Base-by-base conservation (phyloP, 371 early-diverging fungal genomes). In the Rhizopus sp. region DNA sequence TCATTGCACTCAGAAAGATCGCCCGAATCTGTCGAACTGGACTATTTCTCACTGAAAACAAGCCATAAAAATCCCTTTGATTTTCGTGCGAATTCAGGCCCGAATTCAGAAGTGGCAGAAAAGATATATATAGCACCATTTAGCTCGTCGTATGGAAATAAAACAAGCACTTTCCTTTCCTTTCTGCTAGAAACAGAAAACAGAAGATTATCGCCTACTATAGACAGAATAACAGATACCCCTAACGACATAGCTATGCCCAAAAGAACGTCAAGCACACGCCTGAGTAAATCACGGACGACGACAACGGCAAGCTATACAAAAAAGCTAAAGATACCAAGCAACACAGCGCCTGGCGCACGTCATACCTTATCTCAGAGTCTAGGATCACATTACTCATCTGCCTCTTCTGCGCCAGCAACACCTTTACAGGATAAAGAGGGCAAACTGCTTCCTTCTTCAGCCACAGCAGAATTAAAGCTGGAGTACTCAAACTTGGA, bases 401-500 rank as follows among this genome's bases (percentile, higher is more conserved):
- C 23, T 10, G n/a, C 46, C 3, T 55, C 68, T 4, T 55, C 64
- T 4, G 59, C 60, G 10, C 64, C 60, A 0, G 58, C 58, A 0
- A 63, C 58, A 5, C 61, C 54, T 0, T 49, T 59, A 3, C 64
- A 51, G 17, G 71, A 63, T 54, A 81, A 78, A 51, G 78, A 78
- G 55, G 72, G 66, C 17, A 73, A 70, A 31, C 48, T 81, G 5
- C 53, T 78, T 1, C 65, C 72, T 3, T 71, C 72, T 1, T 46
- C 46, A 23, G 23, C 23, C 12, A 29, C 46, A 23, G 6, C 16
- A 7, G 66, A 62, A 46, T 69, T 81, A 57, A 70, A 73, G 45
- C 66, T 77, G 5, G 74, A 70, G 34, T 72, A 66, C 52, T 79
- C 80, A 60, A 84, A 85, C 54, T 57, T 62, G 7, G 71, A 79